Conservation (phyloP, 768 basidiomycete genomes). For the Lepiota subincarnata region DNA sequence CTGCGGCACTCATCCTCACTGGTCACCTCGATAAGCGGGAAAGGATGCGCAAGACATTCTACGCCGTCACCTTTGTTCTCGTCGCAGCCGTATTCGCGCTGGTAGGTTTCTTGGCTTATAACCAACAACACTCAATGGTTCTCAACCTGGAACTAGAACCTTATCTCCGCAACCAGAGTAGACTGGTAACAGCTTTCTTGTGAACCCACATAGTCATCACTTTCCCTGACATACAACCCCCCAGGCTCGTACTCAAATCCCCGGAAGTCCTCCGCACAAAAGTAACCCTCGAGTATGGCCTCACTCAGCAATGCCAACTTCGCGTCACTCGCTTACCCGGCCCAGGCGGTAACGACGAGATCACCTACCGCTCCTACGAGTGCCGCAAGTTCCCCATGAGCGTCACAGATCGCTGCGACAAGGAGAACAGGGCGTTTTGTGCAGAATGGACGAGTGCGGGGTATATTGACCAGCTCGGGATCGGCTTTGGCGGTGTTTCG, state of each 20-base stretch:
- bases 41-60: slow-evolving; percentile 62
- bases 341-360: slow-evolving; percentile 34
- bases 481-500: slow-evolving; percentile 60
- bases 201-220: neutral
- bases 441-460: slow-evolving; percentile 67
- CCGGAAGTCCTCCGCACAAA: slow-evolving; percentile 43
- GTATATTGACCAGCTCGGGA: slow-evolving; percentile 59
- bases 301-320: slow-evolving; percentile 54
- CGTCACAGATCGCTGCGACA: slow-evolving; percentile 41
- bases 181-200: slow-evolving; percentile 55
- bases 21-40: slow-evolving; percentile 19
- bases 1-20: too few relatives aligned
- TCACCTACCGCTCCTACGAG: slow-evolving; percentile 51
- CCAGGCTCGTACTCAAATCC: slow-evolving; percentile 41
- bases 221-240: neutral
- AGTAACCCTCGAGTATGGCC: slow-evolving; percentile 54
- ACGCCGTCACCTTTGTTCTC: slow-evolving; percentile 58
- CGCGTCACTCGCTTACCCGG: slow-evolving; percentile 44
- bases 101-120: slow-evolving; percentile 32
- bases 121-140: neutral
- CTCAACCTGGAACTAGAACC: slow-evolving; percentile 37
- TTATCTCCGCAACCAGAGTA: slow-evolving; percentile 48
- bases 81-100: slow-evolving; percentile 46
- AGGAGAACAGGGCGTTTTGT: slow-evolving; percentile 58
- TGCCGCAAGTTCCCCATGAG: slow-evolving; percentile 66